These are phyloP conservation scores for Juglanconis sp. DNA, from an alignment of 2,329 filamentous ascomycete species.

Conservation along the genomic window DNA sequence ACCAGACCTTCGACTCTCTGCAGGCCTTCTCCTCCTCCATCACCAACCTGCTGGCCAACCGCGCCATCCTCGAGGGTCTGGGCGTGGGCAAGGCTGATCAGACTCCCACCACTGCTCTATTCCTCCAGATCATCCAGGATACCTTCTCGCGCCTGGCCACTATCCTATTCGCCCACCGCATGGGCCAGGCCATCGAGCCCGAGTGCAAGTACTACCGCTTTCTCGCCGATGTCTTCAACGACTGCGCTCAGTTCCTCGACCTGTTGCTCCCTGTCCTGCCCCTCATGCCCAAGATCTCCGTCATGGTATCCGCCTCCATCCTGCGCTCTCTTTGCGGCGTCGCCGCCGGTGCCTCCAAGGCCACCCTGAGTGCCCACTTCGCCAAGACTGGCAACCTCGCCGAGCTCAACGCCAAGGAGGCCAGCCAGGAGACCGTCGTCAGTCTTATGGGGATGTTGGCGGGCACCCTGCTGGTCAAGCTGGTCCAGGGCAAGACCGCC, in stretches of 20 bases:
- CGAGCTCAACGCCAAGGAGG: constrained; percentile 92
- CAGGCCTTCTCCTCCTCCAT: constrained; percentile 85
- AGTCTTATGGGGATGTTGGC: constrained; percentile 82
- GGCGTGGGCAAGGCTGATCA: constrained; percentile 79
- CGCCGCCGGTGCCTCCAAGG: constrained; percentile 85
- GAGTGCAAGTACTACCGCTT: constrained; percentile 90
- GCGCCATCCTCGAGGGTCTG: constrained; percentile 76
- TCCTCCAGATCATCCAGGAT: constrained; percentile 80
- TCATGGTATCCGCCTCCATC: constrained; percentile 49
- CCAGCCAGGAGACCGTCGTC: constrained; percentile 91
- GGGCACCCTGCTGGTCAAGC: constrained; percentile 77
- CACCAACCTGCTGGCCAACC: constrained; percentile 72
- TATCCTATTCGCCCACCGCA: constrained; percentile 78
- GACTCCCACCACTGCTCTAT: constrained; percentile 74
- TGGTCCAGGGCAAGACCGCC: constrained; percentile 64
- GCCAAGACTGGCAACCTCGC: constrained; percentile 82
- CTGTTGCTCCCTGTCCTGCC: constrained; percentile 74
- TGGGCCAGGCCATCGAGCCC: constrained; percentile 79
- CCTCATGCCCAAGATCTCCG: constrained; percentile 43
- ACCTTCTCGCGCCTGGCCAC: constrained; percentile 78
- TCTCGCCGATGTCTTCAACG: constrained; percentile 84
- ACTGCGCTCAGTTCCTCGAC: constrained; percentile 81
- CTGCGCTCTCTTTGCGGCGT: constrained; percentile 75
- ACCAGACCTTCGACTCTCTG: constrained; percentile 68
- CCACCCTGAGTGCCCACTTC: constrained; percentile 88